phyloP scores from a whole-genome alignment of 495 filamentous ascomycete species.

The Mycothermus thermophilus region DNA sequence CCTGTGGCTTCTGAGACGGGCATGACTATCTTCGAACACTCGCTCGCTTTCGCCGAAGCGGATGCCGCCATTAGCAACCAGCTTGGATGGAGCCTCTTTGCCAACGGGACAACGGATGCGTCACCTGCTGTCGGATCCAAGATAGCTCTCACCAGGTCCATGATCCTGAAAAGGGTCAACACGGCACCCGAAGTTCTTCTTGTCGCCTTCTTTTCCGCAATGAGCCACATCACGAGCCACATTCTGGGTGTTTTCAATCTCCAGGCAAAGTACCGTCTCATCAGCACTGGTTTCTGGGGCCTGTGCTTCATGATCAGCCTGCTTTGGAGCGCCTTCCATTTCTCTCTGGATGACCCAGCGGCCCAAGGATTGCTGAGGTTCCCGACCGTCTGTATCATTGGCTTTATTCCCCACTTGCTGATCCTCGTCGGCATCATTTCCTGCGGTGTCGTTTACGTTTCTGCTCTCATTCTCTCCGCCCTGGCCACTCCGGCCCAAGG shows the following conservation, averaged over 20 bases:
- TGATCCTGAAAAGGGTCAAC: slow-evolving; percentile 51
- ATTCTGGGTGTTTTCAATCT: slow-evolving; percentile 64
- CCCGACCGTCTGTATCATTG: slow-evolving; percentile 87
- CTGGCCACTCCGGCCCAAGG: slow-evolving; percentile 39
- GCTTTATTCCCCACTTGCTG: slow-evolving; percentile 83
- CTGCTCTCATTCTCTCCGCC: slow-evolving; percentile 65
- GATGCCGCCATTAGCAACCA: slow-evolving; percentile 70
- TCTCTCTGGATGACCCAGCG: slow-evolving; percentile 37
- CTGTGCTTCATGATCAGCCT: slow-evolving; percentile 75
- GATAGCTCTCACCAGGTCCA: slow-evolving; percentile 39
- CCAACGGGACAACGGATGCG: slow-evolving; percentile 23
- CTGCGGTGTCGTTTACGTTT: slow-evolving; percentile 58
- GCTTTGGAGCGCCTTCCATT: slow-evolving; percentile 50
- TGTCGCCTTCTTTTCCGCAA: slow-evolving; percentile 72
- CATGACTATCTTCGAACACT: slow-evolving; percentile 95
- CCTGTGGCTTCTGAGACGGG: slow-evolving; percentile 70
- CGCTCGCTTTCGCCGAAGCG: slow-evolving; percentile 88
- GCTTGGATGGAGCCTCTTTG: slow-evolving; percentile 54
- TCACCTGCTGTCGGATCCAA: slow-evolving; percentile 26
- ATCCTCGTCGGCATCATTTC: slow-evolving; percentile 63
- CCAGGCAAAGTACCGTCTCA: slow-evolving; percentile 60
- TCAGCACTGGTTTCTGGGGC: slow-evolving; percentile 82
- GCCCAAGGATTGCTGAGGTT: slow-evolving; percentile 51
- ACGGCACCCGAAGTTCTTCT: slow-evolving; percentile 81
- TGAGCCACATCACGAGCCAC: slow-evolving; percentile 79